These are phyloP conservation scores for Acrocalymma vagum DNA, from an alignment of 2,329 filamentous ascomycete genomes.

Conservation along the genomic window DNA sequence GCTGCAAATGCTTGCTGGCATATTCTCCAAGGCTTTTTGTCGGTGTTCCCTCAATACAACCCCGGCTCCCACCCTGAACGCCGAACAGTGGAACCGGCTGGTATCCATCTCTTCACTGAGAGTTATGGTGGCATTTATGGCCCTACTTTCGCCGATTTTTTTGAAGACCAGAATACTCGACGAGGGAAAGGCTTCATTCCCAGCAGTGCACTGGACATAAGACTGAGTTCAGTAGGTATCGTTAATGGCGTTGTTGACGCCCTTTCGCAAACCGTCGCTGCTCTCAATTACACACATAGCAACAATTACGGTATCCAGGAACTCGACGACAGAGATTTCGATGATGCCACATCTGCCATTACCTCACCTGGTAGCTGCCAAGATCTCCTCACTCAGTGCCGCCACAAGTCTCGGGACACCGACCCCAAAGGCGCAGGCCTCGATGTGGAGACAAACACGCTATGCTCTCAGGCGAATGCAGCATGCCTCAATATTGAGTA, in stretches of 20 bases:
- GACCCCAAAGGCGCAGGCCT: constrained; percentile 48
- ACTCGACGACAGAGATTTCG: constrained; percentile 61
- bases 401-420: constrained; percentile 28
- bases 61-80: constrained; percentile 54
- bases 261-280: constrained; percentile 66
- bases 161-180: constrained; percentile 68
- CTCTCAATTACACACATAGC: constrained; percentile 65
- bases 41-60: constrained; percentile 66
- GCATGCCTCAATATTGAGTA: constrained; percentile 19
- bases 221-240: constrained; percentile 71
- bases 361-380: constrained; percentile 61
- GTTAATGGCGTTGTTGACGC: constrained; percentile 76
- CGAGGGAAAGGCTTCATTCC: constrained; percentile 61
- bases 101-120: constrained; percentile 73
- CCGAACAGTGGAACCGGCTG: constrained; percentile 53
- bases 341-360: constrained; percentile 57
- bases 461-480: constrained; percentile 33
- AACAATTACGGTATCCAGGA: constrained; percentile 72
- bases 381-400: constrained; percentile 50
- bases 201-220: constrained; percentile 65
- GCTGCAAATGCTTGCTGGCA: constrained; percentile 72
- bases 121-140: constrained; percentile 77
- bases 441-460: constrained; percentile 37
- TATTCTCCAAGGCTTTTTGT: constrained; percentile 69
- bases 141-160: constrained; percentile 66